Evolutionary conservation across 768 basidiomycete species (phyloP).

Genomic region (Panaeolus papilionaceus): DNA sequence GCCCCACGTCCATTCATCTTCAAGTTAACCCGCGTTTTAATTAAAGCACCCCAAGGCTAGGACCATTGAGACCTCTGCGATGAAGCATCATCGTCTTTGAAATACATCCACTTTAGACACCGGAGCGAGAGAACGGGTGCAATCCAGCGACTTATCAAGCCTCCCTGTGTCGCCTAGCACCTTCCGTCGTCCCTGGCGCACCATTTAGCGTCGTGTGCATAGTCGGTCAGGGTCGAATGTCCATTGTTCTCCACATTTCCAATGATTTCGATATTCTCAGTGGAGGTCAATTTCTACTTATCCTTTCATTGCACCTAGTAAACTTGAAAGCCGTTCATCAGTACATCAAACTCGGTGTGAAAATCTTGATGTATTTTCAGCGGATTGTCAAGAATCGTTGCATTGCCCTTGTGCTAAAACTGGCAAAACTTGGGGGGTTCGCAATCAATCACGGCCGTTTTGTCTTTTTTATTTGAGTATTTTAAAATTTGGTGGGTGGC

Average conservation of each 20-base stretch:
- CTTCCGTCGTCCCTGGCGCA: constrained; percentile 6
- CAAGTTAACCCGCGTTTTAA: not conserved
- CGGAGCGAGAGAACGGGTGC: not conserved
- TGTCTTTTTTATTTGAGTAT: not conserved
- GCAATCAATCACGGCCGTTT: not conserved
- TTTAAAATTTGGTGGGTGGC: not conserved
- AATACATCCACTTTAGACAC: not conserved
- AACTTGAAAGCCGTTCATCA: not conserved
- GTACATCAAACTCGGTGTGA: not conserved
- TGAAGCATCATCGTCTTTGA: not conserved
- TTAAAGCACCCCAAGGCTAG: too few relatives aligned
- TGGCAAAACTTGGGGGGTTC: not conserved
- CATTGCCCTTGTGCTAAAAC: not conserved
- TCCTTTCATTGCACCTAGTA: too few relatives aligned
- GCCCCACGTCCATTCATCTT: too few relatives aligned
- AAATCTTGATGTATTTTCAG: not conserved
- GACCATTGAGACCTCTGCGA: not conserved
- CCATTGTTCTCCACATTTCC: not conserved
- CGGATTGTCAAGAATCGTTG: not conserved
- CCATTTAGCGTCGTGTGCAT: not conserved
- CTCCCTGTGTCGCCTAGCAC: not conserved
- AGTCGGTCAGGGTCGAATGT: not conserved
- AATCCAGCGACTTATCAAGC: not conserved
- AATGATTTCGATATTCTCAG: not conserved
- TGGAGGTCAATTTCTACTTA: not conserved